These are phyloP conservation scores for Chlamydomonas sp. DNA, from an alignment of 139 green algal species.

Conservation along the genomic window DNA sequence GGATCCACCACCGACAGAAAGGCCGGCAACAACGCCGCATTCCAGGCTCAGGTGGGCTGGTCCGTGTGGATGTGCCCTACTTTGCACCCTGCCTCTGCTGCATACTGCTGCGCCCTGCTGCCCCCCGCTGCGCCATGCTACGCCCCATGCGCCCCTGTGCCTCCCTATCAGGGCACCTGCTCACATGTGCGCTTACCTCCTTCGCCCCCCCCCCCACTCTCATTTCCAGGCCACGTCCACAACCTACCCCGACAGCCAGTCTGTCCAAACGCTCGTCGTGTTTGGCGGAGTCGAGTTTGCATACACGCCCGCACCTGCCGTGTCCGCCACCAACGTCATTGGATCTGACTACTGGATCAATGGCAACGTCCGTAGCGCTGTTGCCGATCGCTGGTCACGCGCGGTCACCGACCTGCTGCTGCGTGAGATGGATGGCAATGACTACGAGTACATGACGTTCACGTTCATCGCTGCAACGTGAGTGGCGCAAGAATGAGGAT, in stretches of 20 bases:
- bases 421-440: too few species aligned
- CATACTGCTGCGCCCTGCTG: too few species aligned
- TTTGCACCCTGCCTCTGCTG: too few species aligned
- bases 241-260: constrained; percentile 12
- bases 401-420: too few species aligned
- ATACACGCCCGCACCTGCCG: constrained; percentile 1
- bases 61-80: too few species aligned
- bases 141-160: too few species aligned
- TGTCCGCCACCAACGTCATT: constrained; percentile 9
- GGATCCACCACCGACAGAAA: constrained; percentile 1
- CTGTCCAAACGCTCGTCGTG: constrained; percentile 1
- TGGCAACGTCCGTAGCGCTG: neutral
- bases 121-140: too few species aligned
- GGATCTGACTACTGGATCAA: constrained; percentile 6
- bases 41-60: too few species aligned
- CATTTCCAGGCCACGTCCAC: neutral
- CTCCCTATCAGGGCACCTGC: too few species aligned
- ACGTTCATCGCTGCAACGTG: constrained; percentile 10
- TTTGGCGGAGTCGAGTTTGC: constrained; percentile 13
- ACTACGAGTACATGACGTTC: constrained; percentile 17
- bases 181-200: too few species aligned
- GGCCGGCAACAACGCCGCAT: constrained; percentile 5
- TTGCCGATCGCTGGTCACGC: constrained; percentile 11
- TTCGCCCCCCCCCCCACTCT: too few species aligned
- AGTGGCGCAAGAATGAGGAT: constrained; percentile 14